Conservation (phyloP, 495 filamentous ascomycete species). For the Tuber indicum region DNA sequence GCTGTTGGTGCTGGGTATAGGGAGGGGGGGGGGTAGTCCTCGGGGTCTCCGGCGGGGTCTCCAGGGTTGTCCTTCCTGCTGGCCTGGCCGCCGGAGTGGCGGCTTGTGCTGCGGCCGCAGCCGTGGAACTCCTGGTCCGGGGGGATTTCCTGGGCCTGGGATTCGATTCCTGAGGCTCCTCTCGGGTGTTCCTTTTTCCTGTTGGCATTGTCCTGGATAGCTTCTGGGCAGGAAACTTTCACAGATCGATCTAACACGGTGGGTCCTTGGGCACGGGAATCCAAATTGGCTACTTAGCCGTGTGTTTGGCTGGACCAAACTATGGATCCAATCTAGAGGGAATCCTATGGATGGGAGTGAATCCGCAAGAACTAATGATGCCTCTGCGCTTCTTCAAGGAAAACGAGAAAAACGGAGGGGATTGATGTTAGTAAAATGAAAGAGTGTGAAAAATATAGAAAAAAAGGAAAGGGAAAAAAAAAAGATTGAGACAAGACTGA, state of each 20-base stretch:
- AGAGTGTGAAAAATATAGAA: not conserved
- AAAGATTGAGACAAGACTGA: not conserved
- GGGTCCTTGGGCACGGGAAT: not conserved
- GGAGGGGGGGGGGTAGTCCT: constrained; percentile 13
- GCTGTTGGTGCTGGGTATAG: not conserved
- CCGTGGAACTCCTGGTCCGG: not conserved
- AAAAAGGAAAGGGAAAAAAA: not conserved
- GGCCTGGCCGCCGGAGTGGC: not conserved
- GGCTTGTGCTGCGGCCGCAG: not conserved
- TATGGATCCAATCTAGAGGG: not conserved
- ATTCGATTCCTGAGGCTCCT: not conserved
- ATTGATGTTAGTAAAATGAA: not conserved
- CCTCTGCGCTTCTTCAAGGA: not conserved
- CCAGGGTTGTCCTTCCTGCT: not conserved
- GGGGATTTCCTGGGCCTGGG: not conserved
- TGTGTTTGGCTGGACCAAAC: not conserved
- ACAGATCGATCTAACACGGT: not conserved
- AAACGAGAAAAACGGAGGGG: not conserved
- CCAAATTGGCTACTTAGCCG: not conserved
- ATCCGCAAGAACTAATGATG: not conserved
- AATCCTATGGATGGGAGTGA: not conserved
- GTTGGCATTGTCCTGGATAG: not conserved
- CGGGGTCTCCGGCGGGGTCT: constrained; percentile 21
- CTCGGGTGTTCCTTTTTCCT: not conserved
- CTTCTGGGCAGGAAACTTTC: not conserved